Base-by-base conservation (phyloP, 2,329 filamentous ascomycete genomes). In the Metarhizium guizhouense region DNA sequence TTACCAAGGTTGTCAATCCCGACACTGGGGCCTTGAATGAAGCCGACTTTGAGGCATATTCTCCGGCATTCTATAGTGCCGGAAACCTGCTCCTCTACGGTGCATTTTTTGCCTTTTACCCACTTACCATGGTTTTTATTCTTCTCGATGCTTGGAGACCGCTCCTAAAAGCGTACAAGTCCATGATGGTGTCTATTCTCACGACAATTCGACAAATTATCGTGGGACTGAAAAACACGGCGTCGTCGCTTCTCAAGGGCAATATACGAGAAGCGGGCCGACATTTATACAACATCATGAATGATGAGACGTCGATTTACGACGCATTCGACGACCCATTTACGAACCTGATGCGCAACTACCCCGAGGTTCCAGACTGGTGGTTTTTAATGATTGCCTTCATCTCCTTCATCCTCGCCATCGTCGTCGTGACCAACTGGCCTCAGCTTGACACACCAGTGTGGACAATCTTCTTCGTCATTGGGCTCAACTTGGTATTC, bases 341-440 rank as follows among this genome's bases (percentile, higher is more conserved):
- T 43, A 74, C 64, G 2, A 64, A 71, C 0, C 63, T 75, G 1
- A 77, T 79, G 75, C 60, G 66, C 4, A 66, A 64, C 2, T 78
- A 77, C 57, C 64, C 66, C 0, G 76, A 78, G 50, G 74, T 78
- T 0, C 76, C 76, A 0, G 75, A 77, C 55, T 79, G 75, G 75
- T 79, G 76, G 68, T 70, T 68, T 30, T 52, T 61, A 8, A 57
- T 56, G 0, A 62, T 64, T 30, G 61, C 59, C 4, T 42, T 63
- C 11, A 32, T 57, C 25, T 61, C 68, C 13, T 64, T 72, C 54
- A 61, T 70, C 29, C 65, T 72, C 20, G 65, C 68, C 5, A 63
- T 70, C 45, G 58, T 72, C 53, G 63, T 67, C 50, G 61, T 71
- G 2, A 60, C 55, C 4, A 56, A 64, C 18, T 69, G 63, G 56